These are phyloP conservation scores for Penicillium sp. DNA, from an alignment of 2,329 filamentous ascomycete species.

Conservation along the genomic window DNA sequence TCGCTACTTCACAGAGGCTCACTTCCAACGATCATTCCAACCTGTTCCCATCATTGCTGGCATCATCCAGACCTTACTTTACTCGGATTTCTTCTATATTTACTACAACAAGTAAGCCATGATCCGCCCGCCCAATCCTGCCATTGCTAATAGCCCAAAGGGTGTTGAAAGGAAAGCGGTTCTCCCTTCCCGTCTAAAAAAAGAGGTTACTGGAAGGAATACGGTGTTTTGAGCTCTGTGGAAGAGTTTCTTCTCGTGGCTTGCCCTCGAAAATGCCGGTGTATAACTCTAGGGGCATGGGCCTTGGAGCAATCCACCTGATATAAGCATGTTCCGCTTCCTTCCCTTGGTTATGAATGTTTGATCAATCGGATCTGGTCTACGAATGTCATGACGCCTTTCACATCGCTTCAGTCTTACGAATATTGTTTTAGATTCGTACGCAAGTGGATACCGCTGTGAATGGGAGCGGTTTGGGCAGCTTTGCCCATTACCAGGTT, in stretches of 20 bases:
- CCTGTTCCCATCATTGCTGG: conserved; percentile 87
- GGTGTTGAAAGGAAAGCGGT: conserved; percentile 83
- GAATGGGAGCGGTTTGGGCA: not conserved
- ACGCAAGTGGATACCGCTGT: not conserved
- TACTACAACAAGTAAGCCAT: conserved; percentile 84
- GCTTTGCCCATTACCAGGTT: not conserved
- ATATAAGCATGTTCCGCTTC: not conserved
- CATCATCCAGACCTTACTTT: conserved; percentile 88
- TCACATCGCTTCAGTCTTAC: not conserved
- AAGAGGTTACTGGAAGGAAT: not conserved
- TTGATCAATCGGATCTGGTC: conserved; percentile 3
- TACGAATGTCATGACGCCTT: conserved; percentile 14
- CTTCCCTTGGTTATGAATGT: not conserved
- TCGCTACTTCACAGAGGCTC: conserved; percentile 75
- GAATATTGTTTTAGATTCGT: not conserved
- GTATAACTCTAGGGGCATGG: not conserved
- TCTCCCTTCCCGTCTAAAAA: conserved; percentile 75
- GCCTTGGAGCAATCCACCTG: not conserved
- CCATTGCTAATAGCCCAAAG: conserved; percentile 24
- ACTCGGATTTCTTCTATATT: conserved; percentile 99
- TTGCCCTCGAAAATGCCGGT: not conserved
- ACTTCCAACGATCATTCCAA: conserved; percentile 80
- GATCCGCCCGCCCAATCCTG: not conserved
- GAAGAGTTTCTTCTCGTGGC: not conserved
- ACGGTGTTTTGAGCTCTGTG: not conserved